Base-by-base conservation (phyloP, 2,329 filamentous ascomycete species). In the Cadophora sp. region DNA sequence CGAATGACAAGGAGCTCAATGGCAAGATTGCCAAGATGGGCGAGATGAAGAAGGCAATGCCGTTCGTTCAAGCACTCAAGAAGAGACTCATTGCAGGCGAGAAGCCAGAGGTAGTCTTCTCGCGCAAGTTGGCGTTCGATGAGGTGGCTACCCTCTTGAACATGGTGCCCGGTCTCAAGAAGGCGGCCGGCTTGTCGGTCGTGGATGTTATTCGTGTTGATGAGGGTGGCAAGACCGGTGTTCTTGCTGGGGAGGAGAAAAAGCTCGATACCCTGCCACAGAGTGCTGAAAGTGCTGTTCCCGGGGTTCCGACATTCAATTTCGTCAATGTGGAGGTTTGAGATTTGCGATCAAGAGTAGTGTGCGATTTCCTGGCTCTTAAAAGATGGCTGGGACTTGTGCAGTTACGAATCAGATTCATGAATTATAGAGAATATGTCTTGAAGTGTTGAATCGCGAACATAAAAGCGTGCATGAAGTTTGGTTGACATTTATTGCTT, bases 1-100 rank as follows among this genome's bases (percentile, higher is more conserved):
- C 92, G 72, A 90, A 97, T 77, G 92, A 97, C 79, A 97, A 97
- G 83, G 89, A 88, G 66, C 83, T 97, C 58, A 92, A 89, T 76
- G 89, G 89, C 73, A 87, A 89, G 77, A 90, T 97, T 67, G 89
- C 89, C 74, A 97, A 97, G 84, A 85, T 93, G 77, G 89, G 89
- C 53, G 92, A 97, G 81, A 93, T 94, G 86, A 99, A 98, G 88
- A 96, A 97, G 83, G 95, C 94, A 2, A 98, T 98, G 95, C 96
- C 96, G 0, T 98, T 97, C 77, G 90, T 97, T 61, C 94, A 98
- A 82, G 82, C 80, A 7, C 83, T 98, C 69, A 97, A 97, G 90
- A 92, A 88, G 80, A 89, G 92, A 63, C 86, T 99, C 66, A 85
- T 93, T 67, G 84, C 85, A 61, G 91, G 92, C 70, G 89, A 95